A percentile compares a stretch with the other conserved stretches of the same genome.
Conservation (phyloP, 208 protist species). For the Wallacemonas collosoma region DNA sequence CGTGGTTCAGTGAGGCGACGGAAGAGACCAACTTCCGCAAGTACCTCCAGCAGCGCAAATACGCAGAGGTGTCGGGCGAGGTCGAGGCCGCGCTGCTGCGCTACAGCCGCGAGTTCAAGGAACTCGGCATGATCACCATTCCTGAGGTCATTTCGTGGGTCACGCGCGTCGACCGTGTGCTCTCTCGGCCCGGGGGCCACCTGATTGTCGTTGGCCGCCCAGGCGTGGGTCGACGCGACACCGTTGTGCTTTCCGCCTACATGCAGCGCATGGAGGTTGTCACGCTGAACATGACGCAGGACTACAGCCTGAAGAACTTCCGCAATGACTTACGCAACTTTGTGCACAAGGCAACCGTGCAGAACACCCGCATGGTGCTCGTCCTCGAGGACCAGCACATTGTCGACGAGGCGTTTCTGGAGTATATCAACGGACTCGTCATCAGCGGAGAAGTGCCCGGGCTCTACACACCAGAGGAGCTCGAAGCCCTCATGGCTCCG, state of each 20-base stretch:
- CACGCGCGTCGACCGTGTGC: conserved; percentile 90
- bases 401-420: conserved; percentile 95
- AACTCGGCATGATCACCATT: conserved; percentile 92
- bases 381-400: conserved; percentile 97
- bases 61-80: conserved; percentile 69
- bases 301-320: conserved; percentile 92
- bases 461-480: conserved; percentile 96
- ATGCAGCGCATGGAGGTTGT: conserved; percentile 88
- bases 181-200: conserved; percentile 84
- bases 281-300: conserved; percentile 88
- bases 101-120: conserved; percentile 95
- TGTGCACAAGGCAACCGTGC: conserved; percentile 76
- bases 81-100: conserved; percentile 88
- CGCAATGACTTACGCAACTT: conserved; percentile 78
- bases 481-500: conserved; percentile 92
- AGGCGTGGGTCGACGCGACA: conserved; percentile 88
- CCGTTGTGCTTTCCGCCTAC: conserved; percentile 82
- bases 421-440: conserved; percentile 95
- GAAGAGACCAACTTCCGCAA: conserved; percentile 22
- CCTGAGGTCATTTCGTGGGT: conserved; percentile 91
- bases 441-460: conserved; percentile 94
- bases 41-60: conserved; percentile 67
- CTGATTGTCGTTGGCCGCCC: conserved; percentile 93
- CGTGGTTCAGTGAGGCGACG: conserved; percentile 72
- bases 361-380: conserved; percentile 93